phyloP scores from a whole-genome alignment of 164 flowering plant species.

The Stephania japonica region DNA sequence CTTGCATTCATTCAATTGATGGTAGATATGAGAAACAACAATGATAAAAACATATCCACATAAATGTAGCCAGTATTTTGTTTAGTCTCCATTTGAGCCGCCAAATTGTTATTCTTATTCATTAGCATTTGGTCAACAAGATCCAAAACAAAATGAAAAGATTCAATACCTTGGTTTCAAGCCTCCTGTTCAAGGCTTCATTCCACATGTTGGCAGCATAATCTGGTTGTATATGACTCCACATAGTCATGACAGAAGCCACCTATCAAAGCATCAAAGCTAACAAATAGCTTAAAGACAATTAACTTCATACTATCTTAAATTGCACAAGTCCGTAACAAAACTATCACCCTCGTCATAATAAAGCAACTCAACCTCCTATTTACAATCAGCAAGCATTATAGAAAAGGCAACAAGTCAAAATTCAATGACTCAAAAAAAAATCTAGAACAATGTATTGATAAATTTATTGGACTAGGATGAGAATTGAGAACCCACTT shows the following conservation, averaged over 20 bases:
- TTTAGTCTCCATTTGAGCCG: no score
- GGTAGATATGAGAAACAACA: neutral
- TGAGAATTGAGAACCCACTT: neutral
- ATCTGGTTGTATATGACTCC: conserved; percentile 74
- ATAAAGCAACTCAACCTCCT: neutral
- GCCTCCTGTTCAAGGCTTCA: conserved; percentile 93
- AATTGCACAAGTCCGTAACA: neutral
- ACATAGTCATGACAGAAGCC: conserved; percentile 90
- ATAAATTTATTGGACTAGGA: neutral
- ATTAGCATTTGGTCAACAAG: no score
- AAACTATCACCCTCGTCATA: neutral
- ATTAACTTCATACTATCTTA: neutral
- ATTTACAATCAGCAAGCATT: neutral
- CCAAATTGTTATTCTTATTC: no score
- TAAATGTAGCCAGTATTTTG: no score
- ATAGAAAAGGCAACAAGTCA: no score
- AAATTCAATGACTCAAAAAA: neutral
- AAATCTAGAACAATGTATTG: neutral
- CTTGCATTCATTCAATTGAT: neutral
- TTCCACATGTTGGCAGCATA: conserved; percentile 97
- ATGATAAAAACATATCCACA: neutral
- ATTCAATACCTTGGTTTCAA: conserved; percentile 69
- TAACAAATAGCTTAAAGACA: neutral
- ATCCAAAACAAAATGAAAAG: neutral
- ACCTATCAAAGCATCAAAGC: conserved; percentile 40